Base-by-base conservation (phyloP, 352 stramenopile genomes). In the Elongisporangium undulatum region DNA sequence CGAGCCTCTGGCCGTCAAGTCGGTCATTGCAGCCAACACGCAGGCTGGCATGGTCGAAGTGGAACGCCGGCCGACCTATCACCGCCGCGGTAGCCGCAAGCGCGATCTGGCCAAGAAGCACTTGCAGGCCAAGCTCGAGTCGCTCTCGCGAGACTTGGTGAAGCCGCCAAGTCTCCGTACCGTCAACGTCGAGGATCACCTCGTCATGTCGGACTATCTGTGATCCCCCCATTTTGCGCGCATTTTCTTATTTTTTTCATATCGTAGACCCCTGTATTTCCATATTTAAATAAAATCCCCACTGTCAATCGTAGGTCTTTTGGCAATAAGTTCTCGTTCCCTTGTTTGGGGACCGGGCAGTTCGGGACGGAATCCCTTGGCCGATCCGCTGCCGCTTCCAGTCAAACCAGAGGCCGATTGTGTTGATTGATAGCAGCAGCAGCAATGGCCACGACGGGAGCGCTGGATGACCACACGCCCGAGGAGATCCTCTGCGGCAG, bases 151-250 rank as follows among this genome's bases (percentile, higher is more conserved):
- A 15, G 77, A 92, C 29, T 52, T 92, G 29, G 74, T 67, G 9
- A 70, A 67, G 56, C 76, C 78, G 64, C 75, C 75, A 51, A 76
- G 63, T 26, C 60, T 63, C 41, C 54, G 81, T 8, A 60, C 72
- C 26, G 62, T 72, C 22, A 74, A 75, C 51, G 58, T 85, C 6
- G 82, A 92, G 39, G 75, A 92, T 48, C 77, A 89, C 61, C 62
- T 89, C 26, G 69, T 85, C 48, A 89, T 90, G 56, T 89, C 82
- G n/a, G 82, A 92, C 62, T 90, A 92, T 56, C 58, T 87, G 58
- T 86, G 51, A 69, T 45, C 49, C 8, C 49, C 8, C 24, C 22
- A 16, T 15, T 45, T 45, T 38, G 26, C 26, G 3, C 26, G 10
- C 20, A 26, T 26, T 49, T 51, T 56, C 34, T 56, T 60, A 49